Evolutionary conservation across 768 basidiomycete species (phyloP).

Genomic region (Leccinum subtestaceum): DNA sequence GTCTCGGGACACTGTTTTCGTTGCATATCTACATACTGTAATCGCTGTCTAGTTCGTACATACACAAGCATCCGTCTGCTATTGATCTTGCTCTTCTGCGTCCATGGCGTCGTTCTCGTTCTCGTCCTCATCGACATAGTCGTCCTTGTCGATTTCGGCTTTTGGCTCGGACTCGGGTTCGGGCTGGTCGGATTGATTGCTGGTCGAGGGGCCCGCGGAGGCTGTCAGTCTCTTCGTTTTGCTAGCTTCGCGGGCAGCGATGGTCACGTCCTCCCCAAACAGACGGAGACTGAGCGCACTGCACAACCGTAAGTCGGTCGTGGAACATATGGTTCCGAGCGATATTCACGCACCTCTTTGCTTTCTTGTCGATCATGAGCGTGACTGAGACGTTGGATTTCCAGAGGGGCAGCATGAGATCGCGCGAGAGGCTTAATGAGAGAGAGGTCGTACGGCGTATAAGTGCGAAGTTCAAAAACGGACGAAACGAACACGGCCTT

Average conservation of each 20-base stretch:
- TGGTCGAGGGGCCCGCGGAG: neutral
- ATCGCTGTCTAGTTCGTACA: conserved; percentile 12
- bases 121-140: conserved; percentile 3
- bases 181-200: neutral
- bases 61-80: conserved; percentile 4
- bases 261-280: conserved; percentile 77
- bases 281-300: conserved; percentile 87
- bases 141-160: neutral
- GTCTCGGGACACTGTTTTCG: neutral
- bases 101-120: conserved; percentile 11
- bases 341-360: conserved; percentile 68
- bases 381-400: conserved; percentile 84
- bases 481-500: conserved; percentile 20
- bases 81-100: conserved; percentile 11
- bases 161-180: neutral
- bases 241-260: conserved; percentile 39
- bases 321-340: neutral
- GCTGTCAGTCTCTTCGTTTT: conserved; percentile 19
- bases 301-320: neutral
- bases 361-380: conserved; percentile 95
- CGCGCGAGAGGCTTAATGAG: conserved; percentile 58
- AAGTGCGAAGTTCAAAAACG: neutral
- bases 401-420: conserved; percentile 93
- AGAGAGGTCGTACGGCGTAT: too few species aligned
- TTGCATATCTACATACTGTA: conserved; percentile 3